Base-by-base conservation (phyloP, 352 stramenopile species). In the Aphanomyces stellatus region DNA sequence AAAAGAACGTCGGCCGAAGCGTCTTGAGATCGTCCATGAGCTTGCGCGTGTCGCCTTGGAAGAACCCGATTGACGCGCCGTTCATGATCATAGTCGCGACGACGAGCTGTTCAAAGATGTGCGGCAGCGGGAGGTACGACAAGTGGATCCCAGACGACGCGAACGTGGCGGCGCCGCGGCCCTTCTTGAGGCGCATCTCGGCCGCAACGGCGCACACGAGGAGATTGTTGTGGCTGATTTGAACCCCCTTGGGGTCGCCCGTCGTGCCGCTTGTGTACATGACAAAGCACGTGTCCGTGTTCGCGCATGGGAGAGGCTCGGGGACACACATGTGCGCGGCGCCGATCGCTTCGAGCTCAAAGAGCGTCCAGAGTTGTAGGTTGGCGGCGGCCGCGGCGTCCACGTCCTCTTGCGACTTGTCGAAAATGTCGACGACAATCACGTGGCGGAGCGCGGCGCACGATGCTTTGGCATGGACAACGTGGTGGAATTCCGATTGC, bases 71-170 rank as follows among this genome's bases (percentile, higher is more conserved):
- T 22, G 76, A 78, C 10, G 75, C 88, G 4, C 88, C 90, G 19
- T 51, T 51, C 4, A 71, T 62, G 17, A 95, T 76, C 37, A 93
- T 69, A 51, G 60, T 53, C 24, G 65, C 28, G 40, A 72, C 61
- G 17, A 80, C 72, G 25, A 72, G 69, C 28, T 85, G 62, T 76
- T 97, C 91, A 69, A 96, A 95, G 55, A 97, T 93, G 72, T 97
- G 91, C 5, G 89, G 83, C 31, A 97, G 69, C 24, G 91, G 91
- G 22, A 97, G 75, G 72, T 97, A 97, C 13, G 80, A 91, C 22
- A 97, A 71, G 49, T 67, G 60, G 2, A 43, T 51, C 19, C n/a
- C 33, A n/a, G 19, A 24, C 8, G 43, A 30, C 34, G 41, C 25
- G 24, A 67, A 67, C 28, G 28, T 19, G 2, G 25, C 40, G 30